Base-by-base conservation (phyloP, 2,329 filamentous ascomycete genomes). In the Penicillium sp. region DNA sequence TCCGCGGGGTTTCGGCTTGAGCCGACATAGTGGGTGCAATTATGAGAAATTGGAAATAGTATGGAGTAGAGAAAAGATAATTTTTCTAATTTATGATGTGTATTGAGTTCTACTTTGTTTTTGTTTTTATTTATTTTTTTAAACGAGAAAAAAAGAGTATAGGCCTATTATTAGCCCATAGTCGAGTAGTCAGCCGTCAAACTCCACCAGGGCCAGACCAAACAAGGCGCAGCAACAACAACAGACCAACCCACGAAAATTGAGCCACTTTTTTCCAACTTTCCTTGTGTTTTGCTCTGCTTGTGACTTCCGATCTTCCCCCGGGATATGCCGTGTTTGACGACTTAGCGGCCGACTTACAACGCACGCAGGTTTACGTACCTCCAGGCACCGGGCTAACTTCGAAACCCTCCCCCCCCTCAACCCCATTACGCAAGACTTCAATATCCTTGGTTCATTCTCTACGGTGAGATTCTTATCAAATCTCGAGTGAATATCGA, bases 171-270 rank as follows among this genome's bases (percentile, higher is more conserved):
- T 56, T 56, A 56, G 53, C 15, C 15, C 41, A 27, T 40, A 40
- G 29, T 56, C 54, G 50, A 55, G 53, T 61, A 61, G 56, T 57
- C 55, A 58, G 57, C 55, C 54, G 25, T 59, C 47, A 44, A 55
- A 55, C 57, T 63, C 62, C 60, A 63, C 60, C 34, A 44, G 31
- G 55, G 60, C 61, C 60, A 60, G 62, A 61, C 63, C 60, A 62
- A 64, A 63, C 63, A 65, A 59, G 65, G 65, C 65, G 65, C 65
- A 65, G 63, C 62, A 62, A 51, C 34, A 55, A 51, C 44, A 60
- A 34, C 31, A 40, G 34, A 47, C 48, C 49, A 52, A n/a, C 45
- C 31, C 53, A 46, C 31, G 3, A 23, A 51, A 55, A 50, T 39
- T 45, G 31, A 55, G 53, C 54, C 33, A 23, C 29, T 53, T 45